These are phyloP conservation scores for Pulveroboletus sp. DNA, from an alignment of 768 basidiomycete species.

Conservation along the genomic window DNA sequence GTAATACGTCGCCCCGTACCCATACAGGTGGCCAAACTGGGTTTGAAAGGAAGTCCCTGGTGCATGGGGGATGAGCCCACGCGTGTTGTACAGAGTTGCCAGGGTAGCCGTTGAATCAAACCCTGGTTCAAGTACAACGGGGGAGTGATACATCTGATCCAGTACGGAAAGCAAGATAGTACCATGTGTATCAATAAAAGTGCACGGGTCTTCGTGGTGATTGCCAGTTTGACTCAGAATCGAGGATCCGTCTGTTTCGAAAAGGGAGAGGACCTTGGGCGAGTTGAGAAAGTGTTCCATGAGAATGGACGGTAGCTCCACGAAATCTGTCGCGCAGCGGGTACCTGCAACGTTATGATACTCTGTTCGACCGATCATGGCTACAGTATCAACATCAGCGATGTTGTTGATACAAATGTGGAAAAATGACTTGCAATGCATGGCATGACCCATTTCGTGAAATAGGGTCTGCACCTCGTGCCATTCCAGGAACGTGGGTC, in stretches of 20 bases:
- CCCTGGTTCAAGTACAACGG: slow-evolving; percentile 44
- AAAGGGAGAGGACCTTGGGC: slow-evolving; percentile 76
- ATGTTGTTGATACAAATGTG: not conserved
- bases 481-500: slow-evolving; percentile 81
- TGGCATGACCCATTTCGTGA: slow-evolving; percentile 99
- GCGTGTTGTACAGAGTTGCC: slow-evolving; percentile 57
- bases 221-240: slow-evolving; percentile 50
- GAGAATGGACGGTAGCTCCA: slow-evolving; percentile 94
- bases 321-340: slow-evolving; percentile 96
- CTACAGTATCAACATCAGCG: slow-evolving; percentile 39
- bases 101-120: slow-evolving; percentile 78
- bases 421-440: slow-evolving; percentile 81
- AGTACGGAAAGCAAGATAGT: slow-evolving; percentile 87
- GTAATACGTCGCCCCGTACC: slow-evolving; percentile 97
- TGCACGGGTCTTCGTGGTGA: slow-evolving; percentile 73
- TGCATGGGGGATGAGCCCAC: slow-evolving; percentile 82
- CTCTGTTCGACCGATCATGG: slow-evolving; percentile 96
- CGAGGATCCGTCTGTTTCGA: slow-evolving; percentile 53
- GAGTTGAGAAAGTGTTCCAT: slow-evolving; percentile 98
- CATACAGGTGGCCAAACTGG: slow-evolving; percentile 92
- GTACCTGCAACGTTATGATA: slow-evolving; percentile 98
- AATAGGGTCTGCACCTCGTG: slow-evolving; percentile 92
- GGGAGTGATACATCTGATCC: slow-evolving; percentile 90
- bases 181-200: slow-evolving; percentile 83
- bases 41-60: slow-evolving; percentile 90